Evolutionary conservation across 805 yeast genomes (phyloP), one percentile per base, ranked within the genome.

Genomic region (Blastobotrys attinorum): DNA sequence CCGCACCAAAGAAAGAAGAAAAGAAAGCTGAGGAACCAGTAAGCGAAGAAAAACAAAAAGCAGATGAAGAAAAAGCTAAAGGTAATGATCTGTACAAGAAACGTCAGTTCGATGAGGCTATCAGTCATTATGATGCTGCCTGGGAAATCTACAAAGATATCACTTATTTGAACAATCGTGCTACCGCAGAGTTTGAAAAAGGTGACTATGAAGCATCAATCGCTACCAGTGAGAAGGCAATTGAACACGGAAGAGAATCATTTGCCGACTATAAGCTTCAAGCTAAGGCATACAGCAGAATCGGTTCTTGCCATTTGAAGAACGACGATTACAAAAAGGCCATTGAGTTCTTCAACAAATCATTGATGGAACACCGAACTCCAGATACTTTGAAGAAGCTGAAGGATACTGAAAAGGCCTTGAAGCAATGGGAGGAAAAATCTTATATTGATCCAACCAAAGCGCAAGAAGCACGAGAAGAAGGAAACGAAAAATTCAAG

Each of bases 181-280:
- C 98, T 32, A 97, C 99, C 45, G 99, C 98, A 27, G 96, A 92
- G 67, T 92, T 67, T 60, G 99, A 92, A 69, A 87, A 89, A 64
- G 96, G 92, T 49, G 96, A 88, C 59, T 84, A 76, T 58, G 96
- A 88, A 46, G 66, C 80, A 8, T 89, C 96, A 33, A 84, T 92
- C 52, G 66, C 72, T 47, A 86, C 97, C 3, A 82, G 96, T 63
- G 69, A 76, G 54, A 66, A 67, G 40, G 97, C 98, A 21, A 76
- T 90, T 50, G 96, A 86, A 34, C 79, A 84, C 62, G 96, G 96
- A 52, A 78, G 96, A 69, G 90, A 82, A 55, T 57, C 74, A 63
- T 84, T 94, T 66, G 89, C 96, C 13, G 97, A 92, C 64, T 92
- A 88, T 67, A 90, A 85, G 66, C 56, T 83, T 40, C 77, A 92